These are phyloP conservation scores for Clarireedia monteithiana DNA, from an alignment of 2,329 filamentous ascomycete genomes.

Conservation along the genomic window DNA sequence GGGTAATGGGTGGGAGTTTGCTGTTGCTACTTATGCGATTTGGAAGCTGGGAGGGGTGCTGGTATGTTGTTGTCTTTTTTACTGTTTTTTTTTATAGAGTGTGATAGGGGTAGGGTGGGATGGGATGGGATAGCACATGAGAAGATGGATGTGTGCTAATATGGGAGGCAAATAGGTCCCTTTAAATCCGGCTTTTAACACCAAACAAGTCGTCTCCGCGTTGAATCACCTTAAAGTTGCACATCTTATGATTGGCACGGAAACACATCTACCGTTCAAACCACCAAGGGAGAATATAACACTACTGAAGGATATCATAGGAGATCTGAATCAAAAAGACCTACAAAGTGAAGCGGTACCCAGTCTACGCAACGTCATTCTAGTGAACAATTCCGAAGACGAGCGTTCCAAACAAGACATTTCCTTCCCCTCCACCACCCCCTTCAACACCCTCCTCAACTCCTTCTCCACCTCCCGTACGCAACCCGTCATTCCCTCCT, in stretches of 20 bases:
- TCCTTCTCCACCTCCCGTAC: constrained; percentile 21
- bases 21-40: constrained; percentile 77
- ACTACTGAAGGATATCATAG: constrained; percentile 46
- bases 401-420: constrained; percentile 28
- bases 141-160: not conserved
- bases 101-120: not conserved
- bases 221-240: constrained; percentile 66
- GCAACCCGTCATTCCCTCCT: constrained; percentile 35
- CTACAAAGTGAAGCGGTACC: constrained; percentile 50
- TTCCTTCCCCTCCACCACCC: constrained; percentile 31
- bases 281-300: constrained; percentile 50
- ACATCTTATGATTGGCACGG: constrained; percentile 75
- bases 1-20: constrained; percentile 79
- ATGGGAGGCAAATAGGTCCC: constrained; percentile 52
- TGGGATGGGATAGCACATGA: not conserved
- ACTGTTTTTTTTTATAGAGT: no score
- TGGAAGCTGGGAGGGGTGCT: constrained; percentile 93
- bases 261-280: constrained; percentile 75
- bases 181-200: constrained; percentile 83
- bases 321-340: constrained; percentile 27
- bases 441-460: constrained; percentile 29
- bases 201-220: constrained; percentile 68
- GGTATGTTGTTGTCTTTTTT: constrained; percentile 35
- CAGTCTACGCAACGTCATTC: constrained; percentile 60
- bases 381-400: constrained; percentile 66